These are phyloP conservation scores for Talaromyces albobiverticillius DNA, from an alignment of 2,329 filamentous ascomycete species.

Conservation along the genomic window DNA sequence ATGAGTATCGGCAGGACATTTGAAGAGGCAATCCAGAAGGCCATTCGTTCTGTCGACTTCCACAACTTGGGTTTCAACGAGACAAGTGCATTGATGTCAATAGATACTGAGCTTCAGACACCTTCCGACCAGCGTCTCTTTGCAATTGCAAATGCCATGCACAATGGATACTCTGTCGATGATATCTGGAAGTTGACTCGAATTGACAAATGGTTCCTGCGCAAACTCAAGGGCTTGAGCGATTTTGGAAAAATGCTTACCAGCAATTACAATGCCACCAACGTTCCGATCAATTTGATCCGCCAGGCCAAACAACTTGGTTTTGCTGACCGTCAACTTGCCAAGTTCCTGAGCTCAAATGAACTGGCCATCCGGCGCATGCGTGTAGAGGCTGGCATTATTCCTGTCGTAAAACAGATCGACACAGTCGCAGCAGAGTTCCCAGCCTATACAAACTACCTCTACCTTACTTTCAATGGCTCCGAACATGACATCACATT, in stretches of 20 bases:
- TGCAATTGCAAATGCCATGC: constrained; percentile 97
- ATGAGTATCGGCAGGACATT: constrained; percentile 98
- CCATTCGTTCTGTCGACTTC: constrained; percentile 91
- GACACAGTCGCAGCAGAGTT: constrained; percentile 98
- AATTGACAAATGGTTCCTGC: constrained; percentile 98
- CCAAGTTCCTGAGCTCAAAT: constrained; percentile 91
- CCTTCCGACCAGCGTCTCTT: constrained; percentile 97
- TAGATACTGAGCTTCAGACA: constrained; percentile 93
- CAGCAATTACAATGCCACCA: constrained; percentile 62
- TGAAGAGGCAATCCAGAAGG: constrained; percentile 97
- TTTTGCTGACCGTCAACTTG: constrained; percentile 90
- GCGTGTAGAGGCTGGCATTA: constrained; percentile 80
- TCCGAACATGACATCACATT: constrained; percentile 80
- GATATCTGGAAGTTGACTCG: constrained; percentile 98
- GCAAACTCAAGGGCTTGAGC: constrained; percentile 84
- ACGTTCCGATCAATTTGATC: constrained; percentile 63
- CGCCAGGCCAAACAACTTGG: constrained; percentile 88
- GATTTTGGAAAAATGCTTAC: constrained; percentile 82
- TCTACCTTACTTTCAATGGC: constrained; percentile 95
- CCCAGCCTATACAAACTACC: constrained; percentile 89
- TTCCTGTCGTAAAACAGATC: constrained; percentile 93
- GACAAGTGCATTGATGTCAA: constrained; percentile 87
- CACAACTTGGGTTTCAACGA: constrained; percentile 94
- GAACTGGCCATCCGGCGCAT: constrained; percentile 83
- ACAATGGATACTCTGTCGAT: constrained; percentile 86